Conservation (phyloP, 768 basidiomycete genomes). For the Termitomyces heimii region DNA sequence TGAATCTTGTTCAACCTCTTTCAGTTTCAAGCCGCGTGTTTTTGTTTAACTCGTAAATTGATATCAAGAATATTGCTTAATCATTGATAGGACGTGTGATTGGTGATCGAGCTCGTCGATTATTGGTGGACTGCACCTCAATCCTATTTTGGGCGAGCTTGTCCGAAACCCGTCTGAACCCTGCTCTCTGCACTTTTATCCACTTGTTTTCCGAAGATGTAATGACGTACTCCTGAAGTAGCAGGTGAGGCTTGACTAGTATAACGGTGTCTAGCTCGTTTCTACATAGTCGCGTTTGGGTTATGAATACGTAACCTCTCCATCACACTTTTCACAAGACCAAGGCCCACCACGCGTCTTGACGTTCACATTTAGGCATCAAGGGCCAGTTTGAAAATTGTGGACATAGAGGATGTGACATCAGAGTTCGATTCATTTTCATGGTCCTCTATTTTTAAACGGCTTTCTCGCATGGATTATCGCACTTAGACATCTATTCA, state of each 20-base stretch:
- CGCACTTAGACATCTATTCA: background rate
- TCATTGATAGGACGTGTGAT: background rate
- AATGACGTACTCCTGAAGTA: background rate
- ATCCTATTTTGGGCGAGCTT: background rate
- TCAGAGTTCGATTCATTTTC: background rate
- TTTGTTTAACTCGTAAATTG: background rate
- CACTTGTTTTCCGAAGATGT: too few species aligned
- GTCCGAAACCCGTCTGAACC: background rate
- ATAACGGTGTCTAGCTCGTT: background rate
- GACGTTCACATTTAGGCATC: background rate
- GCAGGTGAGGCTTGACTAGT: background rate
- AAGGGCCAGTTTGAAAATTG: background rate
- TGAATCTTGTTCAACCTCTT: too few species aligned
- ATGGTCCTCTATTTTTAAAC: background rate
- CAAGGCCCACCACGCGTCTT: background rate
- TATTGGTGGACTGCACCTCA: background rate
- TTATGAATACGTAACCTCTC: background rate
- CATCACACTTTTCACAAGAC: background rate
- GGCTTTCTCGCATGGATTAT: background rate
- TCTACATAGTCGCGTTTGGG: background rate
- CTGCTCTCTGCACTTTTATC: background rate
- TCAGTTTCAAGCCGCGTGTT: background rate
- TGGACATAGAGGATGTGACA: background rate
- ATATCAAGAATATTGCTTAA: background rate
- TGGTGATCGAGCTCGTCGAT: background rate